Base-by-base conservation (phyloP, 164 flowering plant genomes). In the Santalum album region DNA sequence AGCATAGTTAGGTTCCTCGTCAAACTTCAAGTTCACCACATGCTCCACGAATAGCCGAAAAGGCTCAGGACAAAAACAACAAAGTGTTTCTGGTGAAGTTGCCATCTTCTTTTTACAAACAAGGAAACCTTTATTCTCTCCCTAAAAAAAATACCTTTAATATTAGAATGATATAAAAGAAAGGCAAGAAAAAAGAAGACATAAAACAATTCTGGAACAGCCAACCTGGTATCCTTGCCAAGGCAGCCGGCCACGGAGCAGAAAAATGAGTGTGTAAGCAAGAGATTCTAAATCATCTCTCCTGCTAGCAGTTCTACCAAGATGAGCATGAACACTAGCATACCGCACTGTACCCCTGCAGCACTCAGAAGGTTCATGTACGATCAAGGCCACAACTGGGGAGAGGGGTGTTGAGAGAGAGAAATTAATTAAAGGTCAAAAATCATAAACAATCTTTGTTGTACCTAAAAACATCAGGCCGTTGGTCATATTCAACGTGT, bases 321-420 rank as follows among this genome's bases (percentile, higher is more conserved):
- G 82, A 78, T 91, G 96, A 61, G 96, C 98, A 81, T 91, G 96
- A 25, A 81, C 98, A 71, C 98, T 88, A 35, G 98, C 98, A 80
- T 88, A 91, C 6, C 98, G 84, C 12, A 91, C 94, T 17, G 98
- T 91, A 61, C 98, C 98, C 73, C 98, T 88, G 78, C 55, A 74
- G 22, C 25, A 60, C 3, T n/a, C 45, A 43, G 6, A 50, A 39
- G 51, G 24, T 35, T 34, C 16, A 55, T 38, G n/a, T n/a, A 15
- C 20, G 18, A 26, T 16, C 61, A 24, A n/a, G 25, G 54, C 16
- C 25, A 10, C 12, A 2, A 48, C 3, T 47, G 46, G 26, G 16
- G 25, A 11, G 53, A 23, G 1, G 51, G 53, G 22, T 7, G 17
- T 19, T 25, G 26, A 38, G 55, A 49, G 12, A n/a, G n/a, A n/a